These are phyloP conservation scores for Drechslera avenae DNA, from an alignment of 2,329 filamentous ascomycete species.

Conservation along the genomic window DNA sequence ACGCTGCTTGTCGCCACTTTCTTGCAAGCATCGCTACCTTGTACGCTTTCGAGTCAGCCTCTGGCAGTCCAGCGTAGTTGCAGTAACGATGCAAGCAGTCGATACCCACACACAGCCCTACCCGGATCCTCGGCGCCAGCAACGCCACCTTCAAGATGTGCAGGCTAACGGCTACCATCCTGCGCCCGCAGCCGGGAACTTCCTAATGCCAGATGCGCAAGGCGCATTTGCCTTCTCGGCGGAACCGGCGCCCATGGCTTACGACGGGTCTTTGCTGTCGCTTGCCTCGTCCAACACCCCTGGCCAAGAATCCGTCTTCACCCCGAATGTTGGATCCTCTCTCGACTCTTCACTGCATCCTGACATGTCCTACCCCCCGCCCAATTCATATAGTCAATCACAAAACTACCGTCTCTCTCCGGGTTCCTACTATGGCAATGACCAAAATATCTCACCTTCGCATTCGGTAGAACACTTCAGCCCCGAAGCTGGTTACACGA, in stretches of 20 bases:
- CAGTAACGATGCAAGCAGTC: conserved; percentile 37
- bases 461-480: conserved; percentile 48
- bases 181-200: conserved; percentile 25
- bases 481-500: conserved; percentile 42
- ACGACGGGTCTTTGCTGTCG: conserved; percentile 36
- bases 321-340: conserved; percentile 41
- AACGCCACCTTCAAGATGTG: conserved; percentile 42
- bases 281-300: conserved; percentile 28
- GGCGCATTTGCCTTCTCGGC: conserved; percentile 44
- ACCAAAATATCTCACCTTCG: conserved; percentile 44
- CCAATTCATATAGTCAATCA: conserved; percentile 31
- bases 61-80: conserved; percentile 17
- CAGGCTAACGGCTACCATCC: conserved; percentile 34
- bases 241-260: conserved; percentile 42
- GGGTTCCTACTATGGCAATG: conserved; percentile 34
- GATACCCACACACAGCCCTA: conserved; percentile 43
- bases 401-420: conserved; percentile 40
- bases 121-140: conserved; percentile 42
- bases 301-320: conserved; percentile 38
- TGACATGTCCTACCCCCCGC: conserved; percentile 40
- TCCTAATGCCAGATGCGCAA: conserved; percentile 40
- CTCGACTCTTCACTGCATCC: conserved; percentile 45
- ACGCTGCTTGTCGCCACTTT: conserved; percentile 12
- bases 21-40: conserved; percentile 12
- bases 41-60: conserved; percentile 28